Evolutionary conservation across 805 yeast species (phyloP).

Genomic region (Candida ipomoeae): DNA sequence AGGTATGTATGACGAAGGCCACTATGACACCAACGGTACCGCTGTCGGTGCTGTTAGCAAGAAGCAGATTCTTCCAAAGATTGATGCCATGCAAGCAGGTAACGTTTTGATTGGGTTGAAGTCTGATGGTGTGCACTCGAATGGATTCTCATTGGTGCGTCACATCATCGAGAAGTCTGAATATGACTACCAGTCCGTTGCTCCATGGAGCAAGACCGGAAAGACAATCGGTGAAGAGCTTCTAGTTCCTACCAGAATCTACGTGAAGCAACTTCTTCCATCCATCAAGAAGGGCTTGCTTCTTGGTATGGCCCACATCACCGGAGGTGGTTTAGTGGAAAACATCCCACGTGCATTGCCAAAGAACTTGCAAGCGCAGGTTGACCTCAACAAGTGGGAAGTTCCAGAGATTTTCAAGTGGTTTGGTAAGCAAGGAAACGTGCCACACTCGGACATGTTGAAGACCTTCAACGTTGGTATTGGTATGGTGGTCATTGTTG

Average conservation of each 20-base stretch:
- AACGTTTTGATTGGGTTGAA: conserved; percentile 81
- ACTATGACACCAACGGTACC: conserved; percentile 97
- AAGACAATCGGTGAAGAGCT: conserved; percentile 81
- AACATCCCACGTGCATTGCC: conserved; percentile 96
- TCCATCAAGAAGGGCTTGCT: conserved; percentile 63
- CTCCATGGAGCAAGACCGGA: conserved; percentile 74
- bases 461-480: conserved; percentile 95
- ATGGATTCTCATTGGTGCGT: conserved; percentile 93
- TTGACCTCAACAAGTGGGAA: conserved; percentile 78
- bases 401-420: conserved; percentile 89
- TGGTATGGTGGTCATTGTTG: conserved; percentile 91
- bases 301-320: conserved; percentile 91
- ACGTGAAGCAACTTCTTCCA: conserved; percentile 85
- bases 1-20: conserved; percentile 93
- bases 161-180: conserved; percentile 79
- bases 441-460: conserved; percentile 76
- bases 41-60: conserved; percentile 95
- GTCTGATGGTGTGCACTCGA: conserved; percentile 93
- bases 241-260: conserved; percentile 86
- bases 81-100: conserved; percentile 66
- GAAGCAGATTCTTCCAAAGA: conserved; percentile 66
- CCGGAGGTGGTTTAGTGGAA: conserved; percentile 98
- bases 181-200: conserved; percentile 63
- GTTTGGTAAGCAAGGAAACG: conserved; percentile 89
- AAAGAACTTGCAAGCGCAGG: conserved; percentile 65